Percentiles rank a stretch among this genome's conserved stretches.
These are phyloP conservation scores for Myriosclerotinia scirpicola DNA, from an alignment of 2,329 filamentous ascomycete species.

Conservation along the genomic window DNA sequence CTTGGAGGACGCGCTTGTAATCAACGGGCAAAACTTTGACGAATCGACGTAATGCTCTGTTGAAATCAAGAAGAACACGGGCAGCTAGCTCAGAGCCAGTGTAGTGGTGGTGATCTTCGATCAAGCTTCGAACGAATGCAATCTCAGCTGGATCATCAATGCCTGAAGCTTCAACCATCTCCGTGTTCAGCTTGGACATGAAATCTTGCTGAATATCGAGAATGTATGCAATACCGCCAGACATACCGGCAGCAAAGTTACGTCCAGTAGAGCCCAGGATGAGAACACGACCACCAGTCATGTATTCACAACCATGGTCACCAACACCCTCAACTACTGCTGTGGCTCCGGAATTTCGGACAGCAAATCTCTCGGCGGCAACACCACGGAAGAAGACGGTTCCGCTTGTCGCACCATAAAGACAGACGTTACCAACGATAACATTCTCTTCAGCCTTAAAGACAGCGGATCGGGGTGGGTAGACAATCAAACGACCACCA, in stretches of 20 bases:
- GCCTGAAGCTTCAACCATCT: slow-evolving; percentile 90
- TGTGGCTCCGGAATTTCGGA: slow-evolving; percentile 92
- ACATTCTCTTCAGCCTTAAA: slow-evolving; percentile 98
- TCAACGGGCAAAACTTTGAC: slow-evolving; percentile 92
- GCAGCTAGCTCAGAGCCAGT: slow-evolving; percentile 94
- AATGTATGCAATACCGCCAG: slow-evolving; percentile 93
- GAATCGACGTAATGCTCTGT: slow-evolving; percentile 82
- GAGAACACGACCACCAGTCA: slow-evolving; percentile 91
- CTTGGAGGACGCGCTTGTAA: slow-evolving; percentile 89
- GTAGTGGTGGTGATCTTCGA: slow-evolving; percentile 97
- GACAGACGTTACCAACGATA: slow-evolving; percentile 87
- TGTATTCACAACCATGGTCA: slow-evolving; percentile 98
- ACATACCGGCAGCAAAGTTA: slow-evolving; percentile 98
- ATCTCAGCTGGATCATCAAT: slow-evolving; percentile 86
- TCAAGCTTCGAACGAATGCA: slow-evolving; percentile 83
- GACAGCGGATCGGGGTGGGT: slow-evolving; percentile 83
- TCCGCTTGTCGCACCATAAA: slow-evolving; percentile 90
- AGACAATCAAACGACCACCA: slow-evolving; percentile 88
- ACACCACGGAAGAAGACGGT: slow-evolving; percentile 96
- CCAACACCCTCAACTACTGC: slow-evolving; percentile 96
- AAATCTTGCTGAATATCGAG: slow-evolving; percentile 90
- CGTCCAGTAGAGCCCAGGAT: slow-evolving; percentile 86
- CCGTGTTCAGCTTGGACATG: slow-evolving; percentile 88
- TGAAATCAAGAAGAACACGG: slow-evolving; percentile 93
- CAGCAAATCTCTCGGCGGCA: slow-evolving; percentile 92